A percentile compares a stretch with the other conserved stretches of the same genome.
Conservation (phyloP, 75 land plant species). For the Adiantum capillusveneris region DNA sequence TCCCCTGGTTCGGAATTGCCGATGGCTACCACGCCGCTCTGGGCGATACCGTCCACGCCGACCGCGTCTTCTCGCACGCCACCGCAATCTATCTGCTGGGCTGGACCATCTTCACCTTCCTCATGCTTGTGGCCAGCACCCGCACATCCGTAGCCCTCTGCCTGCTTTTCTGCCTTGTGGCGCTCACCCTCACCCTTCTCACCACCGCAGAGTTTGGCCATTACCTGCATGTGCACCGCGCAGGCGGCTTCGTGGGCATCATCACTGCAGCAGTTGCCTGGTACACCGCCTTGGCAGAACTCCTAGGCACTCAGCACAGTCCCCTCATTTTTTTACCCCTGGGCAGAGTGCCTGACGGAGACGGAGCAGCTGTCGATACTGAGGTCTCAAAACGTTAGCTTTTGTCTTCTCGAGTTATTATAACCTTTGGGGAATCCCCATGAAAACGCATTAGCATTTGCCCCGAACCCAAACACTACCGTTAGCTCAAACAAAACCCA, state of each 20-base stretch:
- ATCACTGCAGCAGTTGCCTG: constrained; percentile 12
- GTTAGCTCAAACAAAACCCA: no score
- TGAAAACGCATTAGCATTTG: no score
- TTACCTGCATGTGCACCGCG: background rate
- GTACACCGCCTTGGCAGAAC: constrained; percentile 10
- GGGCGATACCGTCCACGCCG: background rate
- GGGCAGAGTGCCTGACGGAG: no score
- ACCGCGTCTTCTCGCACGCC: background rate
- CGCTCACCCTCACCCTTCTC: constrained; percentile 10
- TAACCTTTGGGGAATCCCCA: no score
- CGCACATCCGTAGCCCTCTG: background rate
- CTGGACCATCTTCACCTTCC: constrained; percentile 17
- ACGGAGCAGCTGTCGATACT: no score
- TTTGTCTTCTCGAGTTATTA: no score
- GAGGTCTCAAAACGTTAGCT: no score
- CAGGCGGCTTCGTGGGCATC: constrained; percentile 22
- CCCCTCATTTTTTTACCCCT: background rate
- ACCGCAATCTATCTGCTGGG: constrained; percentile 11
- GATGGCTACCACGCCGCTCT: no score
- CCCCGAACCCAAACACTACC: no score
- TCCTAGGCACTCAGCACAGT: constrained; percentile 1
- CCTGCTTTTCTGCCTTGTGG: constrained; percentile 6
- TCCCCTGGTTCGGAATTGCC: no score
- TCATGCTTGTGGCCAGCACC: constrained; percentile 14
- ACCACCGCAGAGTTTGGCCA: background rate